Conservation (phyloP, 2,329 filamentous ascomycete genomes). For the Paraphaeosphaeria sporulosa region DNA sequence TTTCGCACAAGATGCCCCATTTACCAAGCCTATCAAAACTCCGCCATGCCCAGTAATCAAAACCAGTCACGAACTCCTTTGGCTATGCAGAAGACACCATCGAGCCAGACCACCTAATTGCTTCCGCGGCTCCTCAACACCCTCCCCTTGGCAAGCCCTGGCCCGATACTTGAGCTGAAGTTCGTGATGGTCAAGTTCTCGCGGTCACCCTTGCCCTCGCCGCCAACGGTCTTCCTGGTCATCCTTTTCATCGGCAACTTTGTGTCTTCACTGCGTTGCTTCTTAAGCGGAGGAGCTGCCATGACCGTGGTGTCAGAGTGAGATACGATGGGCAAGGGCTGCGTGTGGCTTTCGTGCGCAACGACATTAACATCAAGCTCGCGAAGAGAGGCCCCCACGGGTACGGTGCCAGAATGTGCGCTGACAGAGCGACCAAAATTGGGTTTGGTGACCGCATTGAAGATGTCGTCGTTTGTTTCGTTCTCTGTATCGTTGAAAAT, state of each 20-base stretch:
- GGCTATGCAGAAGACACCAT: constrained; percentile 1
- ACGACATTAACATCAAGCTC: constrained; percentile 59
- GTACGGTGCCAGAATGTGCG: constrained; percentile 31
- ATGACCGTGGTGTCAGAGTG: constrained; percentile 36
- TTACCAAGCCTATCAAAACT: not conserved
- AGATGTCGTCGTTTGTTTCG: constrained; percentile 38
- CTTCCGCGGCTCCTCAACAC: constrained; percentile 51
- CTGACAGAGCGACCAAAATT: constrained; percentile 36
- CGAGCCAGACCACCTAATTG: constrained; percentile 5
- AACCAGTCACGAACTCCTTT: not conserved
- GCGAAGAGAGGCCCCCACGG: constrained; percentile 46
- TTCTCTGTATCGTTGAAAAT: constrained; percentile 58
- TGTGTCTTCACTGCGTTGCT: constrained; percentile 50
- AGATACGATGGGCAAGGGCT: constrained; percentile 43
- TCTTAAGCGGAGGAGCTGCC: constrained; percentile 52
- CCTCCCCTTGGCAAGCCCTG: constrained; percentile 43
- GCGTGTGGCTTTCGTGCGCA: constrained; percentile 38
- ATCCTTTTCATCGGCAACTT: constrained; percentile 56
- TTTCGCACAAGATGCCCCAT: not conserved
- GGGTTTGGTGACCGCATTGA: constrained; percentile 32
- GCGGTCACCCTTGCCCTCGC: constrained; percentile 46
- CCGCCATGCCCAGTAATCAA: not conserved
- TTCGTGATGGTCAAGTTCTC: constrained; percentile 52
- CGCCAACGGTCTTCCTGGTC: constrained; percentile 53
- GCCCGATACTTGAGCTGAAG: constrained; percentile 51